Base-by-base conservation (phyloP, 208 protist species). In the Angomonas ambiguus region DNA sequence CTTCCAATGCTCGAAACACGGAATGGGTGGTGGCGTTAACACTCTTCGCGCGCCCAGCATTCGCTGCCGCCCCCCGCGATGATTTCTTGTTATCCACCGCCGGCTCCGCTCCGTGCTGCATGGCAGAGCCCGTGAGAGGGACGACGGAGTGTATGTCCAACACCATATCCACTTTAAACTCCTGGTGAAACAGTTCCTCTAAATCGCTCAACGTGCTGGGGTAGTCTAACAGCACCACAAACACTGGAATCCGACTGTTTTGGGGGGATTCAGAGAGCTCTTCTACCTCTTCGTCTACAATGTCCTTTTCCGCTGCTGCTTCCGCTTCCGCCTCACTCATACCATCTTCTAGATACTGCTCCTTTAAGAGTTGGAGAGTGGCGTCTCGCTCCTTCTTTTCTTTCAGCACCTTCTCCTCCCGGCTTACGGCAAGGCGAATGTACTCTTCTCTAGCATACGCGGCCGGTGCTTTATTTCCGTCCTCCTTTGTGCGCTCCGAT, bases 261-360 rank as follows among this genome's bases (percentile, higher is more conserved):
- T 30, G 28, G 53, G 28, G 28, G 22, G 20, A 35, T 6, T 51
- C 69, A 13, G 69, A 66, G 18, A 41, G 72, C 1, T 76, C 74
- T 0, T 73, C 79, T 6, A 68, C 76, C 25, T 76, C 71, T 24
- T 72, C 42, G 5, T 79, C 82, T 8, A 59, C 61, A 38, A 78
- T 38, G 6, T 85, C 80, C 3, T 75, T 82, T 25, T 65, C 32
- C 6, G 82, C 85, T 4, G 77, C 79, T 27, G 31, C 60, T 2
- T 59, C 59, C 0, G 89, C 89, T 11, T 90, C 81, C 6, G 64
- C 85, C 0, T 73, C 71, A 1, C 48, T 56, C 25, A 95, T 70
- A 0, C 86, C 89, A 22, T 95, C 89, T 67, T 95, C 89, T 51
- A 87, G 33, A 71, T 88, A 92, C 51, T 89, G 73, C 28, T 48